Conservation (phyloP, 2,329 filamentous ascomycete genomes). For the Mariannaea sp. region DNA sequence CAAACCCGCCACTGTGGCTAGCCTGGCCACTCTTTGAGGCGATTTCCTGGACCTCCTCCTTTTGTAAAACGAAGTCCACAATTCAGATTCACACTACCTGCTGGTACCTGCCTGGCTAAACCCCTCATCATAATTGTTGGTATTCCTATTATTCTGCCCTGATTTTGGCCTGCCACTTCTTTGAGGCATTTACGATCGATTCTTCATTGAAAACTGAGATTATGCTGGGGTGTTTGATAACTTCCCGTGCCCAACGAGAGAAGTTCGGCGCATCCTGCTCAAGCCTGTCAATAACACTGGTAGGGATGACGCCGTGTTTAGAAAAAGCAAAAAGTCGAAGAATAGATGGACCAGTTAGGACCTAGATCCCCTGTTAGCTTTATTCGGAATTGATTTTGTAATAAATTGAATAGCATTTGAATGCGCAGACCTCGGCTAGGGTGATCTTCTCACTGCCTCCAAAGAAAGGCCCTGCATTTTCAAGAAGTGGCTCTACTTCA, state of each 20-base stretch:
- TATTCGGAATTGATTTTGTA: too few species aligned
- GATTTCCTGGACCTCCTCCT: too few species aligned
- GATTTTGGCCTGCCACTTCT: slow-evolving; percentile 29
- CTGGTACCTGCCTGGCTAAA: too few species aligned
- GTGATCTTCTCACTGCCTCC: slow-evolving; percentile 68
- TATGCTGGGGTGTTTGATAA: slow-evolving; percentile 68
- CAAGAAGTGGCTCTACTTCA: slow-evolving; percentile 74
- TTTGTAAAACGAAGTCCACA: too few species aligned
- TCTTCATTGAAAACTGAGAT: slow-evolving; percentile 63
- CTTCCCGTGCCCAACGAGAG: slow-evolving; percentile 67
- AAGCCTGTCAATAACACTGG: slow-evolving; percentile 51
- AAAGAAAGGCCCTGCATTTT: slow-evolving; percentile 63
- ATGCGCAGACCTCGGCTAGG: slow-evolving; percentile 67
- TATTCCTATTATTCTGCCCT: too few species aligned
- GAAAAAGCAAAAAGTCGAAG: slow-evolving; percentile 60
- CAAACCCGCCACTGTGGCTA: too few species aligned
- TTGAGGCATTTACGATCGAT: slow-evolving; percentile 22
- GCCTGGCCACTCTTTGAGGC: too few species aligned
- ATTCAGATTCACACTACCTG: too few species aligned
- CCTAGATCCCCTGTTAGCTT: slow-evolving; percentile 47
- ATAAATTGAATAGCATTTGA: too few species aligned
- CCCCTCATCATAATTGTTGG: too few species aligned
- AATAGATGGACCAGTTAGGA: slow-evolving; percentile 68
- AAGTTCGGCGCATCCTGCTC: slow-evolving; percentile 66
- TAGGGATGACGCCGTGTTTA: slow-evolving; percentile 60